Conservation (phyloP, 2,329 filamentous ascomycete genomes). For the Elsinoe necatrix region DNA sequence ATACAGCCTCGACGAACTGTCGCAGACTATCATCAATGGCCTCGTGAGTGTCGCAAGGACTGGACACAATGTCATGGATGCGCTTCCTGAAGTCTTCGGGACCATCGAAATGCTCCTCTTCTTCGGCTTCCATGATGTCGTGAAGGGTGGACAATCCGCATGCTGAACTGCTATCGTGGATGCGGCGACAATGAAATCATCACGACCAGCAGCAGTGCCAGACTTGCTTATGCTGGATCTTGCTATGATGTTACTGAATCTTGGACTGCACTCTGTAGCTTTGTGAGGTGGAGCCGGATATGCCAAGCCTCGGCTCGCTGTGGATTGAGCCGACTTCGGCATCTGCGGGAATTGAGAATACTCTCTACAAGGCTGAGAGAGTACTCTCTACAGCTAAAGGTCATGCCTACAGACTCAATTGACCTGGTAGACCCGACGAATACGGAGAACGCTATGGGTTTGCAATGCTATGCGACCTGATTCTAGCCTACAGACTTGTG, state of each 20-base stretch:
- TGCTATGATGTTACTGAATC: neutral
- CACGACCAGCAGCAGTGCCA: neutral
- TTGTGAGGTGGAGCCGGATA: neutral
- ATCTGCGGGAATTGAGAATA: neutral
- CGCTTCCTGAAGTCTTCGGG: conserved; percentile 69
- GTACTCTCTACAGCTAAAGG: neutral
- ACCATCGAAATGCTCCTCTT: conserved; percentile 60
- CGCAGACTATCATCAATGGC: conserved; percentile 79
- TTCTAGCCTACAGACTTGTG: too few species aligned
- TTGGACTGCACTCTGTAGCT: neutral
- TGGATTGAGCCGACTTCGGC: neutral
- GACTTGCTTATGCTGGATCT: neutral
- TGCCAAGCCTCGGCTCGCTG: conserved; percentile 1
- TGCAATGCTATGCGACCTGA: too few species aligned
- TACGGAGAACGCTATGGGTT: too few species aligned
- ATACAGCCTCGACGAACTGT: conserved; percentile 70
- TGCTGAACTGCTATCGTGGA: neutral
- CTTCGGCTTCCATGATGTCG: conserved; percentile 52
- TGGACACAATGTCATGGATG: conserved; percentile 55
- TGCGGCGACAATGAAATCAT: neutral
- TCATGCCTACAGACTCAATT: neutral
- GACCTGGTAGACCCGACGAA: too few species aligned
- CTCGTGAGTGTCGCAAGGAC: conserved; percentile 52
- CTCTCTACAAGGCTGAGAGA: neutral
- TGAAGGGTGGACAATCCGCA: neutral